A percentile compares a stretch with the other conserved stretches of the same genome.
These are phyloP conservation scores for Phytophthora constricta DNA, from an alignment of 352 stramenopile genomes.

Conservation along the genomic window DNA sequence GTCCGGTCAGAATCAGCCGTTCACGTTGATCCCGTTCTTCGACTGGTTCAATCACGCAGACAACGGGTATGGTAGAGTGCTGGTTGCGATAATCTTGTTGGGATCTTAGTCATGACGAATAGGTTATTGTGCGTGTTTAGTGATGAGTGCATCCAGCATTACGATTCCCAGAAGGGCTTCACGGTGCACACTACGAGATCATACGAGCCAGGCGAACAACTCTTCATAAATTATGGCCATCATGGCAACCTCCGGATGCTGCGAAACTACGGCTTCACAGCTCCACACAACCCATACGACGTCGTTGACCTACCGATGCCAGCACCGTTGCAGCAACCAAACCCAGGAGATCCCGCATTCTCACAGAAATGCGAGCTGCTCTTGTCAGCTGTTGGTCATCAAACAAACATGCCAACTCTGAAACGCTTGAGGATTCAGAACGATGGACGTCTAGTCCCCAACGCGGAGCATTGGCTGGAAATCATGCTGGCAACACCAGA, in stretches of 20 bases:
- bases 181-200: conserved; percentile 63
- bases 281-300: conserved; percentile 51
- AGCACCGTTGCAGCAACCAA: conserved; percentile 40
- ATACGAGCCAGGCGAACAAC: conserved; percentile 67
- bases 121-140: conserved; percentile 26
- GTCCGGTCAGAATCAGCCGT: conserved; percentile 74
- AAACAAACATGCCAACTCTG: conserved; percentile 15
- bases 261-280: conserved; percentile 84
- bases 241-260: conserved; percentile 72
- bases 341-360: conserved; percentile 37
- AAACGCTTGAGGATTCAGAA: conserved; percentile 46
- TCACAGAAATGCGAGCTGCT: conserved; percentile 51
- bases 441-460: conserved; percentile 39
- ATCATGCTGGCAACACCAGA: conserved; percentile 51
- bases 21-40: conserved; percentile 86
- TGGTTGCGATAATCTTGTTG: neutral
- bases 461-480: conserved; percentile 61
- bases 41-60: conserved; percentile 88
- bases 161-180: conserved; percentile 65
- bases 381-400: conserved; percentile 22
- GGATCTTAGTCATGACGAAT: conserved; percentile 5
- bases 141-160: conserved; percentile 72
- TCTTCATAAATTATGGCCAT: conserved; percentile 85
- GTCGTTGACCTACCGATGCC: conserved; percentile 50
- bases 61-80: conserved; percentile 42